Evolutionary conservation across 176 grass and related monocot species (phyloP).

Genomic region (Lolium rigidum): DNA sequence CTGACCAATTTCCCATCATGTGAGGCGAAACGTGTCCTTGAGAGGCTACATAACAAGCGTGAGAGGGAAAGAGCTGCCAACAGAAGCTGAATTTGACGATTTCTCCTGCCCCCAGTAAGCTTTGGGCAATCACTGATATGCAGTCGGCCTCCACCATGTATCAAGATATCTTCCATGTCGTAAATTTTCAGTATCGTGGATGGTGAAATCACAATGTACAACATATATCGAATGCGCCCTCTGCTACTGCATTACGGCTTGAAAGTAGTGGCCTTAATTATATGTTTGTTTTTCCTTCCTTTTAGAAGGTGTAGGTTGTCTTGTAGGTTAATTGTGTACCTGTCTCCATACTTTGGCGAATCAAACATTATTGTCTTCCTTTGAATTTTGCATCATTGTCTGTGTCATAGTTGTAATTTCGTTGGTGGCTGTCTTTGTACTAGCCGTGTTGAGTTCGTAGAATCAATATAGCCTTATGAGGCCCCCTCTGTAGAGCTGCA

Average conservation of each 20-base stretch:
- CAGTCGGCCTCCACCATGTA: background rate
- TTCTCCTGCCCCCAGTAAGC: background rate
- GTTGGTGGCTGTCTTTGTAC: background rate
- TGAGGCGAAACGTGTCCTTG: slow-evolving; percentile 83
- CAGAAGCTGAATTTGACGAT: slow-evolving; percentile 49
- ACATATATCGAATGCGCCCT: background rate
- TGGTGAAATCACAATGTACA: slow-evolving; percentile 24
- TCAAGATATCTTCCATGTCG: background rate
- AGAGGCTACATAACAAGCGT: slow-evolving; percentile 88
- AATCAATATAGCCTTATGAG: too few relatives aligned
- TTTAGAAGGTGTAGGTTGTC: slow-evolving; percentile 15
- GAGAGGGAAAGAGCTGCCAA: slow-evolving; percentile 71
- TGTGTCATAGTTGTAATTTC: background rate
- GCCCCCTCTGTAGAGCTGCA: background rate
- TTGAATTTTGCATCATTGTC: slow-evolving; percentile 4
- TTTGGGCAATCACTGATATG: background rate
- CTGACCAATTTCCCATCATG: slow-evolving; percentile 84
- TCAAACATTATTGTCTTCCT: background rate
- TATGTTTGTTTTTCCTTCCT: background rate
- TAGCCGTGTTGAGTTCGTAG: too few relatives aligned
- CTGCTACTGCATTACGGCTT: background rate
- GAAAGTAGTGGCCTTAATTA: background rate
- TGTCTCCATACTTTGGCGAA: slow-evolving; percentile 8
- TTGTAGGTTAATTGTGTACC: slow-evolving; percentile 12
- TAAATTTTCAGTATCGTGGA: slow-evolving; percentile 14